Evolutionary conservation across 352 stramenopile species (phyloP), one percentile per base, ranked within the genome.

Genomic region (Plasmopara muralis): DNA sequence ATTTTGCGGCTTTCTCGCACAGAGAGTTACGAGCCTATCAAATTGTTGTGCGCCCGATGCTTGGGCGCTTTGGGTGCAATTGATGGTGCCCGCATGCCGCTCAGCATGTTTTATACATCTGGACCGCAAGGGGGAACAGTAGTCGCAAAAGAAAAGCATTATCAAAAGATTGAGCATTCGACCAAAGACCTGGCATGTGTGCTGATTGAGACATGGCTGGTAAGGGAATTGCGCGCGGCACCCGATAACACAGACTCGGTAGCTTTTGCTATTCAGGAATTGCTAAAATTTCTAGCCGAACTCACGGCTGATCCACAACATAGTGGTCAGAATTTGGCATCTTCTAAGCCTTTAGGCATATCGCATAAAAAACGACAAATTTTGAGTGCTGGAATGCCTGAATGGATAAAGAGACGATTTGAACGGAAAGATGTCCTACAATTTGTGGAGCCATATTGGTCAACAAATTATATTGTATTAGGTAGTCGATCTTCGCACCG

Each of bases 381-480:
- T 41, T 9, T 35, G 2, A 64, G 42, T 16, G 42, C 46, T 8
- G 30, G 47, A 13, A 91, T 94, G 76, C 81, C 81, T 1, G 83
- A 92, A 29, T 91, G 83, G 80, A 87, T 94, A 66, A 89, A 87
- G 57, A 70, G 82, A 39, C 49, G 79, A 50, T 93, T 94, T 46
- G 82, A 94, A 35, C 70, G 78, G 16, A 89, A 89, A 53, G 72
- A 89, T 39, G 76, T 95, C 6, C 59, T 95, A 35, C 79, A 96
- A 57, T 87, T 93, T 51, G 72, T 95, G 7, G 82, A 90, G 42
- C 87, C 85, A 9, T 96, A 95, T 47, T 96, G 85, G 87, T 87
- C 79, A 38, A 93, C 85, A 25, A 85, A 89, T 35, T 96, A 96
- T 55, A 60, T 55, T 2, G 34, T 90, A 9, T 61, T 45, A 40